These are phyloP conservation scores for Umbellularia californica DNA, from an alignment of 164 flowering plant species.

Conservation along the genomic window DNA sequence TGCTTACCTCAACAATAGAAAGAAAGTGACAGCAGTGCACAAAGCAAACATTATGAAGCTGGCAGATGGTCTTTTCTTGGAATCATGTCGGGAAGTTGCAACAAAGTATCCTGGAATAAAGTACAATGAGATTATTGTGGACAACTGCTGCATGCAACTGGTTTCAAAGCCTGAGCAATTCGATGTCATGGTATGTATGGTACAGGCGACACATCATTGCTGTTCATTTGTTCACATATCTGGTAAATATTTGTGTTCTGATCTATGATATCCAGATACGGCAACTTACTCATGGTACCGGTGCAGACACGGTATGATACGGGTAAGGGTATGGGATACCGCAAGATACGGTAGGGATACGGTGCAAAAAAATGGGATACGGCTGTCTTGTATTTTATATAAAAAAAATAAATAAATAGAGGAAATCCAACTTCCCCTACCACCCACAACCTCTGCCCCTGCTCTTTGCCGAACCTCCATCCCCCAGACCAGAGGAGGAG, in stretches of 20 bases:
- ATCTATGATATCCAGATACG: too few species aligned
- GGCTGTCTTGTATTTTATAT: too few species aligned
- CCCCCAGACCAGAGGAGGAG: too few species aligned
- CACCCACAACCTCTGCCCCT: too few species aligned
- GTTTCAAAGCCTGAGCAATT: constrained; percentile 89
- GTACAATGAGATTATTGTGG: constrained; percentile 81
- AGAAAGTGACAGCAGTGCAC: constrained; percentile 85
- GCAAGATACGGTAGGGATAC: too few species aligned
- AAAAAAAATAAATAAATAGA: too few species aligned
- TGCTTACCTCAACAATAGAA: constrained; percentile 79
- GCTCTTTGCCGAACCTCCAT: too few species aligned
- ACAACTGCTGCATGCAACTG: constrained; percentile 90
- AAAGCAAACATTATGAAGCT: constrained; percentile 93
- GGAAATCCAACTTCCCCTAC: too few species aligned
- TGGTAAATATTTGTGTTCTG: constrained; percentile 1
- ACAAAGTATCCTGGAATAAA: constrained; percentile 68
- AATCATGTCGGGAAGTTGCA: constrained; percentile 85
- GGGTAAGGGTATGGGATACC: too few species aligned
- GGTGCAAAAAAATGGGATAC: too few species aligned
- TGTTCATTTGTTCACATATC: background rate
- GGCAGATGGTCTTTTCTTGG: constrained; percentile 80
- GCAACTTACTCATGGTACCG: too few species aligned
- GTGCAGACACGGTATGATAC: too few species aligned
- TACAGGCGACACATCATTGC: background rate
- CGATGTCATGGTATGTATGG: constrained; percentile 79